Conservation (phyloP, 2,329 filamentous ascomycete species). For the Geosmithia putterillii region DNA sequence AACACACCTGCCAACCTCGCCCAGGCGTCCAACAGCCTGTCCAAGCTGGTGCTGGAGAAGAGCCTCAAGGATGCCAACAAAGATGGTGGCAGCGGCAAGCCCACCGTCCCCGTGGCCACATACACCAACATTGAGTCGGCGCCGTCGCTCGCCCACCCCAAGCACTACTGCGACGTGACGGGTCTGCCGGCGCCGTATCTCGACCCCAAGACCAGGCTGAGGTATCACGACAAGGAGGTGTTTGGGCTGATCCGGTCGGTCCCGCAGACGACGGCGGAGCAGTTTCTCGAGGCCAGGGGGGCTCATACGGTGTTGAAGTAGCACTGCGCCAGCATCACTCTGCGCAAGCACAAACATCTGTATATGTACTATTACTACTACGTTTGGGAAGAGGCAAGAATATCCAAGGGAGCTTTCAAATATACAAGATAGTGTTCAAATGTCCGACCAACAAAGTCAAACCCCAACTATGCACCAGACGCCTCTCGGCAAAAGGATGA, state of each 20-base stretch:
- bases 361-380: neutral
- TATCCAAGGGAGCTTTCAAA: no score
- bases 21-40: conserved; percentile 79
- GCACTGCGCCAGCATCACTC: conserved; percentile 3
- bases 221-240: conserved; percentile 88
- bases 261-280: conserved; percentile 72
- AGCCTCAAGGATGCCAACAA: conserved; percentile 35
- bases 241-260: conserved; percentile 73
- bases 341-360: neutral
- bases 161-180: conserved; percentile 92
- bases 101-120: conserved; percentile 56
- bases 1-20: conserved; percentile 55
- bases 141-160: conserved; percentile 72
- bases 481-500: conserved; percentile 69
- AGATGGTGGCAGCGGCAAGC: conserved; percentile 7
- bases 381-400: neutral
- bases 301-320: conserved; percentile 92
- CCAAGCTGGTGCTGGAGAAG: conserved; percentile 80
- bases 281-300: conserved; percentile 78
- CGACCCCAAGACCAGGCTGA: conserved; percentile 85
- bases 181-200: conserved; percentile 84
- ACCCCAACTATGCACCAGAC: conserved; percentile 73
- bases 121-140: conserved; percentile 97
- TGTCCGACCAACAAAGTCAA: conserved; percentile 96
- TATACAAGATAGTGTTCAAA: no score